These are phyloP conservation scores for Heterobasidion occidentale DNA, from an alignment of 1,284 basidiomycete genomes.

Conservation along the genomic window DNA sequence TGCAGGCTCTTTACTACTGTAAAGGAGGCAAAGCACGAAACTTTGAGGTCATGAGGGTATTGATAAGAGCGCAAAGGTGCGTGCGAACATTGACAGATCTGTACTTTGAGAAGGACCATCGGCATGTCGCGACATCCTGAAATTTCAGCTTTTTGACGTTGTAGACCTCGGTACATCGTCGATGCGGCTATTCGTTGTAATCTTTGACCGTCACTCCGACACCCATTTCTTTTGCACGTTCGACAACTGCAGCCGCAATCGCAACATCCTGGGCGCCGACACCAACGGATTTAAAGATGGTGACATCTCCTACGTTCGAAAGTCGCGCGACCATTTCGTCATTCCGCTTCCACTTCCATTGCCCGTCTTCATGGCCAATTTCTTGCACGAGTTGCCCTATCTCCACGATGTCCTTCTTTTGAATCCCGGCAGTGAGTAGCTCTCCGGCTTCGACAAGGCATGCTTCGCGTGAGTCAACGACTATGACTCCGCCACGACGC, in stretches of 20 bases:
- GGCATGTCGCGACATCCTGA: too few relatives aligned
- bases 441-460: constrained; percentile 75
- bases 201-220: constrained; percentile 29
- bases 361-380: constrained; percentile 17
- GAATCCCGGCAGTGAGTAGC: constrained; percentile 46
- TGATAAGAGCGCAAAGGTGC: too few relatives aligned
- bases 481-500: constrained; percentile 36
- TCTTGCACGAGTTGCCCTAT: constrained; percentile 48
- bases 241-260: constrained; percentile 43
- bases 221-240: constrained; percentile 28
- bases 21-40: too few relatives aligned
- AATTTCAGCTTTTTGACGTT: too few relatives aligned
- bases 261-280: constrained; percentile 72
- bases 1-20: too few relatives aligned
- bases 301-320: constrained; percentile 37
- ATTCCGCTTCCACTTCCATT: constrained; percentile 19
- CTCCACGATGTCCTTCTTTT: constrained; percentile 37
- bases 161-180: background rate
- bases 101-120: too few relatives aligned
- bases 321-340: constrained; percentile 17
- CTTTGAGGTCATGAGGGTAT: too few relatives aligned
- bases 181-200: constrained; percentile 25
- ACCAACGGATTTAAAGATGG: constrained; percentile 76
- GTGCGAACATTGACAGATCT: too few relatives aligned
- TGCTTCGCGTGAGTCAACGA: constrained; percentile 70